Conservation (phyloP, 805 yeast genomes). For the Ogataea haglerorum region DNA sequence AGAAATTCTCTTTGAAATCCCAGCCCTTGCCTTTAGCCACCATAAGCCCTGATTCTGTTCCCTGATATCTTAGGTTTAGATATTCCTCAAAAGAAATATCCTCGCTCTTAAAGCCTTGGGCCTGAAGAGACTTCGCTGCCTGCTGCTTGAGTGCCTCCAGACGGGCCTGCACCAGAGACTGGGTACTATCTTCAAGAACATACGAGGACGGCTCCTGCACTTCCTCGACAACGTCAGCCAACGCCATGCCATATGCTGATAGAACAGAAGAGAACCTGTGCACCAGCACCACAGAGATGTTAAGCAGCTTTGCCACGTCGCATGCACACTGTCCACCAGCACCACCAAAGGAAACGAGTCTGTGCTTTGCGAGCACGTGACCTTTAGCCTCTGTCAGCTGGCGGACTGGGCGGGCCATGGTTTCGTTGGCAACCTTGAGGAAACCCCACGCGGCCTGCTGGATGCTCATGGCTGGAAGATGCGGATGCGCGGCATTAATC, state of each 20-base stretch:
- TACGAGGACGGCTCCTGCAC: constrained; percentile 68
- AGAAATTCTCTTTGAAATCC: constrained; percentile 45
- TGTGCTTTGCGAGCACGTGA: constrained; percentile 58
- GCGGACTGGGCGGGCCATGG: constrained; percentile 90
- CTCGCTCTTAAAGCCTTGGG: constrained; percentile 52
- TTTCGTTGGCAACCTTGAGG: constrained; percentile 76
- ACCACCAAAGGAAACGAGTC: constrained; percentile 84
- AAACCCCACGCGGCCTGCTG: constrained; percentile 80
- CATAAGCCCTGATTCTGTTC: constrained; percentile 88
- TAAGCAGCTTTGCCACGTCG: constrained; percentile 68
- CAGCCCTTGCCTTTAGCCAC: constrained; percentile 34
- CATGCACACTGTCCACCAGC: constrained; percentile 93
- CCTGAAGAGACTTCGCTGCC: constrained; percentile 39
- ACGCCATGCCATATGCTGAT: constrained; percentile 84
- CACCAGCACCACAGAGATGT: constrained; percentile 63
- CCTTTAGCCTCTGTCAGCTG: constrained; percentile 85
- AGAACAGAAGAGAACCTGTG: constrained; percentile 81
- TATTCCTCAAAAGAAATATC: constrained; percentile 57
- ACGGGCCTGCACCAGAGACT: constrained; percentile 38
- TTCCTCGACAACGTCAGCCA: constrained; percentile 83
- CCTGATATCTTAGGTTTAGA: constrained; percentile 76
- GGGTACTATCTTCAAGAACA: constrained; percentile 34
- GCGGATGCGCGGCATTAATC: constrained; percentile 52
- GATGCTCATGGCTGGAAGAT: constrained; percentile 41
- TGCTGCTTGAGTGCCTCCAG: constrained; percentile 42